These are phyloP conservation scores for Pythium dissotocum DNA, from an alignment of 352 stramenopile species.

Conservation along the genomic window DNA sequence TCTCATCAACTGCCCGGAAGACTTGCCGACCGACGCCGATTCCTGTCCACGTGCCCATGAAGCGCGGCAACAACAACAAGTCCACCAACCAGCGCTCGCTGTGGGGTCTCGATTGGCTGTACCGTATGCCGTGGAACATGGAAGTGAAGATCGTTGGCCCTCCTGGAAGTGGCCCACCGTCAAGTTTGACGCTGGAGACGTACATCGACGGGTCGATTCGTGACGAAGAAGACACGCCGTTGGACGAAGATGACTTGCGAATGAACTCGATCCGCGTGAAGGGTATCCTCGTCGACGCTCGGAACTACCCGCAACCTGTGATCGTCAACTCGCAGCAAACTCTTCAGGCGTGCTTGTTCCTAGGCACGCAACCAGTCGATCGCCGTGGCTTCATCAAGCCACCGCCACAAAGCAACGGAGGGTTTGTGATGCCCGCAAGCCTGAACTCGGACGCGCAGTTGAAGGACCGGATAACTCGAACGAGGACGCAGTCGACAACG, in stretches of 20 bases:
- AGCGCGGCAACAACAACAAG: conserved; percentile 69
- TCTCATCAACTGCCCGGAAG: conserved; percentile 33
- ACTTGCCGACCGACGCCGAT: conserved; percentile 76
- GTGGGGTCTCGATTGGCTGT: conserved; percentile 88
- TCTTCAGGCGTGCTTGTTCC: conserved; percentile 83
- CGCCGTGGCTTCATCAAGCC: conserved; percentile 85
- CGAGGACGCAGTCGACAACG: conserved; percentile 55
- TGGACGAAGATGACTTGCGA: conserved; percentile 77
- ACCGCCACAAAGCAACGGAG: conserved; percentile 83
- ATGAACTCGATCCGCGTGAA: conserved; percentile 90
- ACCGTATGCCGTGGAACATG: conserved; percentile 92
- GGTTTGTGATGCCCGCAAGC: conserved; percentile 67
- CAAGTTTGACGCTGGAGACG: conserved; percentile 85
- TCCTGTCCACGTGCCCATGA: conserved; percentile 82
- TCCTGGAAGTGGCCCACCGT: conserved; percentile 80
- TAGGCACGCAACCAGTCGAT: conserved; percentile 85
- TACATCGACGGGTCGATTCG: conserved; percentile 84
- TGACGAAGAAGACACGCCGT: conserved; percentile 63
- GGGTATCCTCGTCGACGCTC: conserved; percentile 85
- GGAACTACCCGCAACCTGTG: conserved; percentile 85
- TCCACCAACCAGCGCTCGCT: conserved; percentile 62
- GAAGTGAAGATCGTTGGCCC: conserved; percentile 89
- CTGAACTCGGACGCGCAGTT: conserved; percentile 59
- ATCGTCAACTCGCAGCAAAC: conserved; percentile 88
- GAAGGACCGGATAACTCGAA: conserved; percentile 44